Conservation (phyloP, 768 basidiomycete genomes). For the Pleurotus cornucopiae region DNA sequence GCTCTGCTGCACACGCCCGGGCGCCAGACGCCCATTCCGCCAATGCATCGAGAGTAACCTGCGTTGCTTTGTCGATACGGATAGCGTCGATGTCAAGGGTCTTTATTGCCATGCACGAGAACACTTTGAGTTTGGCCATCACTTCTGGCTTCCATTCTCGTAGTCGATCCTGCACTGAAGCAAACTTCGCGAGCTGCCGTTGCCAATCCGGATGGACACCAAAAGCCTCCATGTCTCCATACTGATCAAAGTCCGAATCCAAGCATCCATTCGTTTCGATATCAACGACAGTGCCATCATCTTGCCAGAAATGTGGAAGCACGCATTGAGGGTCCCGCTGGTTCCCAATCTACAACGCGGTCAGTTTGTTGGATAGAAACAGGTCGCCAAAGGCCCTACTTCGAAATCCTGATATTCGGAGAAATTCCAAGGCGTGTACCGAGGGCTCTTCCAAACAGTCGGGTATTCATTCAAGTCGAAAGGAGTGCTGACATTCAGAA, state of each 20-base stretch:
- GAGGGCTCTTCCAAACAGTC: conserved; percentile 69
- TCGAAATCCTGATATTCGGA: conserved; percentile 79
- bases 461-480: conserved; percentile 74
- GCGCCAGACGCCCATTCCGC: conserved; percentile 72
- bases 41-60: conserved; percentile 81
- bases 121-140: conserved; percentile 70
- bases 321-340: conserved; percentile 68
- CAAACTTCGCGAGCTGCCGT: conserved; percentile 92
- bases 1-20: conserved; percentile 62
- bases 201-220: conserved; percentile 95
- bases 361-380: neutral
- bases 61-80: conserved; percentile 93
- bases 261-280: conserved; percentile 68
- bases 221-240: conserved; percentile 95
- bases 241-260: conserved; percentile 88
- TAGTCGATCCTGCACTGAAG: conserved; percentile 93
- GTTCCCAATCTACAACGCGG: conserved; percentile 51
- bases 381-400: conserved; percentile 29
- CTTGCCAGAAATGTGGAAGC: conserved; percentile 77
- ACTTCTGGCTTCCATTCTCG: conserved; percentile 86
- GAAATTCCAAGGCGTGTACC: conserved; percentile 83
- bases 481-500: conserved; percentile 76
- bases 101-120: conserved; percentile 83
- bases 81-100: conserved; percentile 92
- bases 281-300: conserved; percentile 63